Evolutionary conservation across 139 green algal genomes (phyloP).

Genomic region (Parachlorella kessleri): DNA sequence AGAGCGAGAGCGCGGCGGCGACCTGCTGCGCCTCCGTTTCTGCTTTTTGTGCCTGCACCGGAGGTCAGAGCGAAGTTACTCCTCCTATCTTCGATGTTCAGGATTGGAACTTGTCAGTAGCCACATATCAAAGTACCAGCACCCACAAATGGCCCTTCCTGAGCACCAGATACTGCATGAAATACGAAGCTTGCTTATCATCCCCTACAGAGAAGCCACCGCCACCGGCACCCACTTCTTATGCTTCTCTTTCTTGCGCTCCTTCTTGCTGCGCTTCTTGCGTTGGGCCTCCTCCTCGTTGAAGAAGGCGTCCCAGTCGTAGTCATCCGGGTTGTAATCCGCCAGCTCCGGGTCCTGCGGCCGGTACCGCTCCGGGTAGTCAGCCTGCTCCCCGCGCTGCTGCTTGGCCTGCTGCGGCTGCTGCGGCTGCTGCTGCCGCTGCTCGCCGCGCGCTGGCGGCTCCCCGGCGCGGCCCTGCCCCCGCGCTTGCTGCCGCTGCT

Average conservation of each 20-base stretch:
- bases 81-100: too few relatives aligned
- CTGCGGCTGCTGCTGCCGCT: background rate
- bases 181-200: too few relatives aligned
- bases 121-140: too few relatives aligned
- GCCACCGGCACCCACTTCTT: too few relatives aligned
- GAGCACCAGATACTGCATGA: too few relatives aligned
- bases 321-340: constrained; percentile 4
- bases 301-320: constrained; percentile 20
- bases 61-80: too few relatives aligned
- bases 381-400: background rate
- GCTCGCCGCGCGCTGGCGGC: too few relatives aligned
- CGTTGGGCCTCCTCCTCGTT: background rate
- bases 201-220: too few relatives aligned
- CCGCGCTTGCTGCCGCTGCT: background rate
- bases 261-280: background rate
- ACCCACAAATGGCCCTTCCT: too few relatives aligned
- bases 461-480: background rate
- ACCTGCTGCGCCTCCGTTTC: background rate
- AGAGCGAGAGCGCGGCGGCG: background rate
- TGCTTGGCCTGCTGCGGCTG: background rate
- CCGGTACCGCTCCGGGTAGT: background rate
- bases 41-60: background rate
- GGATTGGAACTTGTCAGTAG: too few relatives aligned
- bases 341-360: constrained; percentile 7
- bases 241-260: background rate